A percentile compares a stretch with the other conserved stretches of the same genome.
These are phyloP conservation scores for Monascus purpureus DNA, from an alignment of 495 filamentous ascomycete species.

Conservation along the genomic window DNA sequence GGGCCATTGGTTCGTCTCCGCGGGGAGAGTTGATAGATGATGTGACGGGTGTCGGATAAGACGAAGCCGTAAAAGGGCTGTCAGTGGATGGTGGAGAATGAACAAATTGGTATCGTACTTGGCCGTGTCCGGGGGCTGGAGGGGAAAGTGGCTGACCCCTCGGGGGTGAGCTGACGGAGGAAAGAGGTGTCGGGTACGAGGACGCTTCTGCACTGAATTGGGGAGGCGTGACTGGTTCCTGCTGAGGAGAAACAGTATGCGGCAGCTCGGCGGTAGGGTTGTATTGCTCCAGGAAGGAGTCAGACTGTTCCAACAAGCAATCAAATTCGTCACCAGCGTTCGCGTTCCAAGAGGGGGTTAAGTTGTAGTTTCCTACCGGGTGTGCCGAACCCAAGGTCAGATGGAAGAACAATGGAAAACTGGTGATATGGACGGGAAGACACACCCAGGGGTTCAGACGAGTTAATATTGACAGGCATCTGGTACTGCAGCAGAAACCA, in stretches of 20 bases:
- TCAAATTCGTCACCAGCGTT: neutral
- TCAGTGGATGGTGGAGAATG: neutral
- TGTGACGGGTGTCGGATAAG: neutral
- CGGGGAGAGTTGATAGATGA: neutral
- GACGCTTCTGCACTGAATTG: neutral
- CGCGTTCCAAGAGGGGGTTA: neutral
- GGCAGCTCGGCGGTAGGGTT: neutral
- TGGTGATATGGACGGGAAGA: neutral
- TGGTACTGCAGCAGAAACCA: neutral
- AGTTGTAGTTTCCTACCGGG: neutral
- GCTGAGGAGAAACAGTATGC: neutral
- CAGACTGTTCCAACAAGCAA: no score
- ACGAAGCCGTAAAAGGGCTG: neutral
- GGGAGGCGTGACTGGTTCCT: neutral
- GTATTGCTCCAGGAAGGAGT: neutral
- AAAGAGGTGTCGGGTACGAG: neutral
- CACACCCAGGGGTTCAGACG: neutral
- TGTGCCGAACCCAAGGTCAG: neutral
- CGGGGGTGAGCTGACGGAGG: neutral
- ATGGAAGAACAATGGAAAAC: neutral
- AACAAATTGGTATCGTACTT: neutral
- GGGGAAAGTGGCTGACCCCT: neutral
- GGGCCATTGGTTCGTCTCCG: neutral
- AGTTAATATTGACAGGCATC: neutral
- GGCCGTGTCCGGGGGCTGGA: neutral